Base-by-base conservation (phyloP, 306 rosid genomes). In the Cucurbita argyrosperma region DNA sequence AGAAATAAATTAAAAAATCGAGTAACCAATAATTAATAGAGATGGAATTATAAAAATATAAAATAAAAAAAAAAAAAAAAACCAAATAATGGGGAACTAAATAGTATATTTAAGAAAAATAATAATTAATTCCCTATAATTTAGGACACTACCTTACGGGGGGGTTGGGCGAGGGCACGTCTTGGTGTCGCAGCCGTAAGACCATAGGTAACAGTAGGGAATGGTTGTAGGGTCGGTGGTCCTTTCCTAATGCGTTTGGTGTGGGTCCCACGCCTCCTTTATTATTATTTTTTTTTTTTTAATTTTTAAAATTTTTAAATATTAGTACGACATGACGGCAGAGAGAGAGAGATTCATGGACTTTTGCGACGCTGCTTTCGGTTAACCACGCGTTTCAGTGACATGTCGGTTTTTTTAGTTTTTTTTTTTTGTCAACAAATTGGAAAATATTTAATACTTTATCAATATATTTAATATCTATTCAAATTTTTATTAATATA, bases 131-230 rank as follows among this genome's bases (percentile, higher is more conserved):
- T 26, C 30, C 30, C 30, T 26, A 26, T 26, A 26, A 35, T 60
- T 60, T 13, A 35, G 14, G 70, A 37, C 9, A 15, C 5, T 14
- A 30, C 3, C 38, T 46, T 10, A 42, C 3, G 8, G 4, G 10
- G 30, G 52, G 52, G 72, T 46, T 67, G 18, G 40, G 73, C 6
- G 7, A 67, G 12, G 73, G 73, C 73, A 67, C 73, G 73, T 67
- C 56, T 23, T 45, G 55, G 56, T 67, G 73, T 67, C 73, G 73
- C 19, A 21, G 54, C 42, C 71, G 55, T 67, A 67, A 43, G 56
- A 43, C 54, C 46, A 19, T 67, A 67, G 73, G 56, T 67, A 14
- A 67, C 73, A 46, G 12, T 67, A 67, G 53, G 56, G 71, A 16
- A 67, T 67, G 40, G 21, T 67, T 13, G 21, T 45, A 67, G 73